Evolutionary conservation across 176 grass and related monocot species (phyloP).

Genomic region (Melocanna baccifera): DNA sequence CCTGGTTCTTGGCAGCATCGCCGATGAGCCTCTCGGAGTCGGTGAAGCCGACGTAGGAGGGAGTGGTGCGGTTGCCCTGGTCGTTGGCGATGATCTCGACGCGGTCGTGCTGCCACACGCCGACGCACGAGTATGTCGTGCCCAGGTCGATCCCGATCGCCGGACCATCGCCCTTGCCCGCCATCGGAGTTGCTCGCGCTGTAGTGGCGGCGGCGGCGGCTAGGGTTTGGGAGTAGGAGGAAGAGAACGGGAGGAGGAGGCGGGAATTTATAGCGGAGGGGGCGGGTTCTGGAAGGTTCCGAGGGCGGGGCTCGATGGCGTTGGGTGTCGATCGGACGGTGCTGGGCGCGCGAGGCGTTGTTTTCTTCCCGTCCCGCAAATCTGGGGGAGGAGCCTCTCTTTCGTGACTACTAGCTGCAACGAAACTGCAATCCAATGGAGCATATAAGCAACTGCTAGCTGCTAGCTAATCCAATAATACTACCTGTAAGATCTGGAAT

Average conservation of each 20-base stretch:
- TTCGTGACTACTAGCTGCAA: no score
- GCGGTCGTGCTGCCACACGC: conserved; percentile 89
- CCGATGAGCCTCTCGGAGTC: conserved; percentile 47
- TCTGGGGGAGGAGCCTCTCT: no score
- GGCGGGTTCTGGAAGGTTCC: conserved; percentile 15
- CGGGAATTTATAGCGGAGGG: conserved; percentile 14
- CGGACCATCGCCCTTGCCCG: conserved; percentile 64
- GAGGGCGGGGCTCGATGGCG: neutral
- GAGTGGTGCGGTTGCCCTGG: conserved; percentile 33
- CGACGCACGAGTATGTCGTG: conserved; percentile 82
- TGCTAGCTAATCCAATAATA: no score
- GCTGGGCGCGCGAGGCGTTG: neutral
- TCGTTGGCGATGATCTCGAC: conserved; percentile 86
- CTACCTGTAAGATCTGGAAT: no score
- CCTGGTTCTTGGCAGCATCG: conserved; percentile 37
- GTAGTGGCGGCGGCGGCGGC: neutral
- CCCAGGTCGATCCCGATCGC: conserved; percentile 93
- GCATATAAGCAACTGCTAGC: no score
- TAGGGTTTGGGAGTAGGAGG: conserved; percentile 6
- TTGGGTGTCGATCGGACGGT: conserved; percentile 13
- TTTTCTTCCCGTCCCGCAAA: no score
- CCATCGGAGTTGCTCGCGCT: neutral
- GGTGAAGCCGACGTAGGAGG: conserved; percentile 57
- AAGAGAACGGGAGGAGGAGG: neutral
- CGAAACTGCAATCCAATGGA: no score